A percentile compares a stretch with the other conserved stretches of the same genome.
Evolutionary conservation across 148 eudicot genomes (phyloP).

Genomic region (Rhododendron molle): DNA sequence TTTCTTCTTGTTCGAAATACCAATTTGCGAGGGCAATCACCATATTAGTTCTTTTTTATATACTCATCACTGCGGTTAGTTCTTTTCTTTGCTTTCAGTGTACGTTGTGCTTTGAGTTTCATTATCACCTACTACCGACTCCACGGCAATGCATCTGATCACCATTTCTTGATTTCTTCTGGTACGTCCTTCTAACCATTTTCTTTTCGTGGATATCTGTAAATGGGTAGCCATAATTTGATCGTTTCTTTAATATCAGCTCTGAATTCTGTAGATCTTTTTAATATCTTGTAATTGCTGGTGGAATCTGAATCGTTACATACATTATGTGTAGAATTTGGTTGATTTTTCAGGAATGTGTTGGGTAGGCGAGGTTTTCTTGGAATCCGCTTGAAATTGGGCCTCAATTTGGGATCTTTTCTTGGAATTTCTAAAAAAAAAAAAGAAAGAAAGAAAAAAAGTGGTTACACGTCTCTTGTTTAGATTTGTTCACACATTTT

Average conservation of each 20-base stretch:
- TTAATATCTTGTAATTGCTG: not conserved
- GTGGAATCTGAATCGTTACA: not conserved
- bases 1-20: not conserved
- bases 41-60: not conserved
- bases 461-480: not conserved
- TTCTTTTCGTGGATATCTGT: not conserved
- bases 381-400: not conserved
- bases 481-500: not conserved
- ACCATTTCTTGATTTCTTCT: not conserved
- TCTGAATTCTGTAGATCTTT: not conserved
- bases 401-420: not conserved
- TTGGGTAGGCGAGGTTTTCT: not conserved
- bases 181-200: not conserved
- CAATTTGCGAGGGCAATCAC: slow-evolving; percentile 1
- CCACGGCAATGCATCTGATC: not conserved
- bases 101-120: slow-evolving; percentile 14
- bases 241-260: not conserved
- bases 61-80: not conserved
- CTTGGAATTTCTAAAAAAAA: not conserved
- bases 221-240: not conserved
- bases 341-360: not conserved
- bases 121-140: not conserved
- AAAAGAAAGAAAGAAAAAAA: too few relatives aligned
- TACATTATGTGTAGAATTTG: not conserved
- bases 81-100: slow-evolving; percentile 21